A percentile compares a stretch with the other conserved stretches of the same genome.
phyloP scores from a whole-genome alignment of 23 red algal species.

The Gracilaria caudata region DNA sequence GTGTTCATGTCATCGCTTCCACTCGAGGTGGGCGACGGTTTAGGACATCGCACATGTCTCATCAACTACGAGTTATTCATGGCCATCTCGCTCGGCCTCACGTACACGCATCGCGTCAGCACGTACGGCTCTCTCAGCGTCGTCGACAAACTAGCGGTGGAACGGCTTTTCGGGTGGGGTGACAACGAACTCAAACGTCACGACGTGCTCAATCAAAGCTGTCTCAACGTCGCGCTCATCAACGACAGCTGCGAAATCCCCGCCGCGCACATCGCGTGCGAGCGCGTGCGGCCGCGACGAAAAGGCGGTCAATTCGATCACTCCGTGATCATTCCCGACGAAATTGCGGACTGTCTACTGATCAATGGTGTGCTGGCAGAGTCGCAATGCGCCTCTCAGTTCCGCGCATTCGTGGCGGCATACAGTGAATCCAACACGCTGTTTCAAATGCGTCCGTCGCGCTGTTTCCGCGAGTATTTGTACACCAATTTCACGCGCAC shows the following conservation, averaged over 20 bases:
- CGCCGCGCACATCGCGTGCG: conserved; percentile 23
- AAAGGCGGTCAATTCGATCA: conserved; percentile 35
- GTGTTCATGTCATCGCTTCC: conserved; percentile 47
- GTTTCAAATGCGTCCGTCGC: conserved; percentile 40
- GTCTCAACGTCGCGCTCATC: neutral
- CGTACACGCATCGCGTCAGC: conserved; percentile 25
- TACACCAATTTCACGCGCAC: conserved; percentile 29
- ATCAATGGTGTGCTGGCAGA: neutral
- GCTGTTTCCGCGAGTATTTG: conserved; percentile 38
- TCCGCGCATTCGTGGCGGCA: conserved; percentile 28
- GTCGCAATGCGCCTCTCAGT: neutral
- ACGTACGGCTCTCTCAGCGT: conserved; percentile 48
- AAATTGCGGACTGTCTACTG: conserved; percentile 19
- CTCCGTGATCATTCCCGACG: conserved; percentile 34
- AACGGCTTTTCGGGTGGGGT: conserved; percentile 53
- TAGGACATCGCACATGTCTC: conserved; percentile 31
- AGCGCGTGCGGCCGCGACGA: conserved; percentile 1
- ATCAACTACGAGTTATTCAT: conserved; percentile 37
- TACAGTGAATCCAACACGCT: conserved; percentile 52
- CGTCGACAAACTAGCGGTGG: conserved; percentile 30
- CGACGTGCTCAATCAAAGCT: conserved; percentile 3
- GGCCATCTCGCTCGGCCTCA: conserved; percentile 4
- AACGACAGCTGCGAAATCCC: conserved; percentile 36
- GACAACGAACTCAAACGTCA: conserved; percentile 13
- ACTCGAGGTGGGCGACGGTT: conserved; percentile 29